Evolutionary conservation across 306 rosid genomes (phyloP), one percentile per base, ranked within the genome.

Genomic region (Prinsepia uniflora): DNA sequence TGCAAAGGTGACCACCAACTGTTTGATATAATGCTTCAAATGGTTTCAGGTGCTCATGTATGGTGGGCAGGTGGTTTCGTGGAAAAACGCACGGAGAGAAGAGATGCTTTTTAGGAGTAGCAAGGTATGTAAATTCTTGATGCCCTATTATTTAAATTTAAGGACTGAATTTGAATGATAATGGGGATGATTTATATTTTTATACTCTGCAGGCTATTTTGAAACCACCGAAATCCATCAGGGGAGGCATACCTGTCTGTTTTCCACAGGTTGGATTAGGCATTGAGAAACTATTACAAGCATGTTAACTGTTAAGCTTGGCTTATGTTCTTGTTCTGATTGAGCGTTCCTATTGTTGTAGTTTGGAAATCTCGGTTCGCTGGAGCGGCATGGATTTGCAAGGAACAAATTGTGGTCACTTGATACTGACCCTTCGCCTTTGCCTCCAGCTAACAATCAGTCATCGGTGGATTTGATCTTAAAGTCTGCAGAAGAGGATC

Each of bases 81-180:
- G 96, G 96, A 90, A 90, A 83, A 90, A 87, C 80, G 86, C 85
- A 40, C 43, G 81, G 67, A 82, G 83, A 46, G 93, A 90, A 82
- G 93, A 90, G 67, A 77, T 87, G n/a, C 88, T 90, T 73, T 90
- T 85, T 47, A 76, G 71, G 88, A 85, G 96, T 81, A 87, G 86
- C 36, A 90, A 87, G 93, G 96, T 90, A 72, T 52, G 20, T 74
- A 45, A n/a, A 47, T 55, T 20, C 14, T 17, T 53, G n/a, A 9
- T 8, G n/a, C 58, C 0, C 0, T 7, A 53, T 18, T 53, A 22
- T 53, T 53, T 53, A 8, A 53, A 52, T 17, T 49, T 3, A 7
- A 53, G 58, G 22, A n/a, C 24, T 53, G 17, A 65, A 10, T 17
- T 8, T 44, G 10, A 19, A 11, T 63, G 57, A 67, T 64, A 2